These are phyloP conservation scores for Yamadazyma dendronema DNA, from an alignment of 1,139 yeast species.

Conservation along the genomic window DNA sequence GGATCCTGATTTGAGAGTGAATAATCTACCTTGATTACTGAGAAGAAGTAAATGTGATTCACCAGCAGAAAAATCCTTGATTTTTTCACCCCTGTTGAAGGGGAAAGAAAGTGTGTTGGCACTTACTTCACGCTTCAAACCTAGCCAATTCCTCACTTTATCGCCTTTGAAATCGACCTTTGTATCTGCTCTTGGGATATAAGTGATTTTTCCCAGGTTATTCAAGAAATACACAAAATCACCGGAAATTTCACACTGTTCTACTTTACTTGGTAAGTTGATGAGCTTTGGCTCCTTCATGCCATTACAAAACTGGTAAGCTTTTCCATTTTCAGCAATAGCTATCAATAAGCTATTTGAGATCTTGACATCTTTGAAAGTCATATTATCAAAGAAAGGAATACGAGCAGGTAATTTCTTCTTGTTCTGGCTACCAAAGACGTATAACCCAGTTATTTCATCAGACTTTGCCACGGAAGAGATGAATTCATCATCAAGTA, in stretches of 20 bases:
- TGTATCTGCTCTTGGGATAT: constrained; percentile 41
- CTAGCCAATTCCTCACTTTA: constrained; percentile 20
- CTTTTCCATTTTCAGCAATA: constrained; percentile 70
- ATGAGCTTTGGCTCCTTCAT: constrained; percentile 22
- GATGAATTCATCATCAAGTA: constrained; percentile 20
- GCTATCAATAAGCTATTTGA: constrained; percentile 51
- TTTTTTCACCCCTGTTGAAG: constrained; percentile 41
- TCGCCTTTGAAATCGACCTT: constrained; percentile 1
- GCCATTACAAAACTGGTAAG: constrained; percentile 55
- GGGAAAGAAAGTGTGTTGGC: constrained; percentile 5
- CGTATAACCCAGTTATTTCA: constrained; percentile 34
- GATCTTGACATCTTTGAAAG: constrained; percentile 58
- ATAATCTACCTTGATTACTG: constrained; percentile 62
- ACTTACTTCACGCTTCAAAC: constrained; percentile 9
- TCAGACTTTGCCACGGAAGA: constrained; percentile 16
- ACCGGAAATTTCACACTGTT: constrained; percentile 52
- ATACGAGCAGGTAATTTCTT: constrained; percentile 59
- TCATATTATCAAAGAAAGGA: constrained; percentile 59
- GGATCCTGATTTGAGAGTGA: constrained; percentile 57
- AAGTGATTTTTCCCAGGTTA: constrained; percentile 50
- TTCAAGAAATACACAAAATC: constrained; percentile 59
- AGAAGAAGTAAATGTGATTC: constrained; percentile 63
- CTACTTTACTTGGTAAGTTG: constrained; percentile 43
- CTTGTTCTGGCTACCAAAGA: constrained; percentile 35
- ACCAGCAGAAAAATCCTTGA: constrained; percentile 60